Conservation (phyloP, 176 grass and related monocot genomes). For the Musa itinerans region DNA sequence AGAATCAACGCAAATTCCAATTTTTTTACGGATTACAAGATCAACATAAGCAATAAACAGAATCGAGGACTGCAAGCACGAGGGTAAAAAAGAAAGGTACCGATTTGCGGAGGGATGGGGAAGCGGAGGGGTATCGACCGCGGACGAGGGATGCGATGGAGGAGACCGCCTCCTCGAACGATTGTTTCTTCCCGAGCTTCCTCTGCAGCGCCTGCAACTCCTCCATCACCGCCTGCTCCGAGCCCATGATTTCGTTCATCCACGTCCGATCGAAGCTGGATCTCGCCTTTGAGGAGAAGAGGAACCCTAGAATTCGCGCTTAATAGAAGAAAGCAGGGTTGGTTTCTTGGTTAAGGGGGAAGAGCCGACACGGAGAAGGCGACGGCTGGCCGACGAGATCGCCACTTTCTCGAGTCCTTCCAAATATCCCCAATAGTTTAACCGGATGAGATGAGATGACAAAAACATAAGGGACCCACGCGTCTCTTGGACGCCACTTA, state of each 20-base stretch:
- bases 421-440: not conserved
- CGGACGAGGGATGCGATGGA: slow-evolving; percentile 41
- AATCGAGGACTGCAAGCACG: not conserved
- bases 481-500: not conserved
- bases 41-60: not conserved
- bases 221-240: slow-evolving; percentile 33
- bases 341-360: not conserved
- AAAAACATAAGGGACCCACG: not conserved
- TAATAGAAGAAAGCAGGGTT: not conserved
- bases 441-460: not conserved
- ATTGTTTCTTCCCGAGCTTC: slow-evolving; percentile 72
- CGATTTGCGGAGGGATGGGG: slow-evolving; percentile 53
- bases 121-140: slow-evolving; percentile 39
- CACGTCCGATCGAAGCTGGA: not conserved
- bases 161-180: slow-evolving; percentile 26
- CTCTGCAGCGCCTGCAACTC: slow-evolving; percentile 56
- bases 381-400: not conserved
- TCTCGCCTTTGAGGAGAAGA: not conserved
- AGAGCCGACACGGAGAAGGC: not conserved
- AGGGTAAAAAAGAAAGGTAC: slow-evolving; percentile 22
- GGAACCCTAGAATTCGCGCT: not conserved
- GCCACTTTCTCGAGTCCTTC: not conserved
- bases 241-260: not conserved
- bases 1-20: not conserved
- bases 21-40: not conserved